These are phyloP conservation scores for Bretschneidera sinensis DNA, from an alignment of 345 rosid genomes.

Conservation along the genomic window DNA sequence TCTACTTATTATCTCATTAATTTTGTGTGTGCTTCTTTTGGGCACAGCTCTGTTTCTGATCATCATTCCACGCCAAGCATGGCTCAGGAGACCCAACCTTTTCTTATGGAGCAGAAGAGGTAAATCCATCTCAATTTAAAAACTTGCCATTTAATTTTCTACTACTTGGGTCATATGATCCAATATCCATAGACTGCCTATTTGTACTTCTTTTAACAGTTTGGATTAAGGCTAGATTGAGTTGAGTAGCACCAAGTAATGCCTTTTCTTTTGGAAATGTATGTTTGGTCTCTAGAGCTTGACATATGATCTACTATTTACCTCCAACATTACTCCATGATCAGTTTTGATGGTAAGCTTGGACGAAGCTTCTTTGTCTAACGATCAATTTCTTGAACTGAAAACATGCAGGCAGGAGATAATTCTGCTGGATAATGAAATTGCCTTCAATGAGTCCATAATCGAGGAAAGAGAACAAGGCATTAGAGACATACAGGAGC, in stretches of 20 bases:
- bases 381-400: not conserved
- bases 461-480: conserved; percentile 72
- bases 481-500: conserved; percentile 49
- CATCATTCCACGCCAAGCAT: conserved; percentile 20
- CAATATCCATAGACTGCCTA: too few species aligned
- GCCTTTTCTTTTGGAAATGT: not conserved
- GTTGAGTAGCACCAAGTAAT: not conserved
- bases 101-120: conserved; percentile 49
- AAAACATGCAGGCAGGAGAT: conserved; percentile 44
- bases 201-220: too few species aligned
- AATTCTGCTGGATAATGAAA: conserved; percentile 53
- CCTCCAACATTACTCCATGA: not conserved
- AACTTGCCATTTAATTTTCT: not conserved
- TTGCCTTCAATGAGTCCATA: conserved; percentile 63
- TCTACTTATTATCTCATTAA: not conserved
- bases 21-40: conserved; percentile 4
- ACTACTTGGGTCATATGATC: too few species aligned
- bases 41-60: conserved; percentile 34
- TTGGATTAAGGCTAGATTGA: not conserved
- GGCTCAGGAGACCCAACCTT: conserved; percentile 41
- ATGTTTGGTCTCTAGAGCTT: not conserved
- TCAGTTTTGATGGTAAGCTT: not conserved
- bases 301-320: not conserved
- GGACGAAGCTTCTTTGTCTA: too few species aligned
- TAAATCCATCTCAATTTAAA: conserved; percentile 2